These are phyloP conservation scores for Cicer chorassanicum DNA, from an alignment of 306 rosid species.

Conservation along the genomic window DNA sequence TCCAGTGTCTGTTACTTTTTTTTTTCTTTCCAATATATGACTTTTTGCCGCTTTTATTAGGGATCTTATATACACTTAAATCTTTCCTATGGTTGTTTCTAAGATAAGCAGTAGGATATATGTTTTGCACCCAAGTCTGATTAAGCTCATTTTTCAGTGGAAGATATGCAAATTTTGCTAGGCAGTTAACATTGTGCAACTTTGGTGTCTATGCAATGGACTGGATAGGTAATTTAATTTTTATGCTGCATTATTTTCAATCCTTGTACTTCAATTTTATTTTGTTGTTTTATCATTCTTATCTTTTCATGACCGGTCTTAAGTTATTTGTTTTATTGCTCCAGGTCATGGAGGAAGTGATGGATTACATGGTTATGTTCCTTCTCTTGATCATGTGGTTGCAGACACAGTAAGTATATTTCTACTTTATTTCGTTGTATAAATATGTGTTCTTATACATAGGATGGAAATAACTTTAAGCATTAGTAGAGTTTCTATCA, in stretches of 20 bases:
- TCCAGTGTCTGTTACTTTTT: not conserved
- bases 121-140: slow-evolving; percentile 19
- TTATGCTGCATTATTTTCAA: not conserved
- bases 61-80: not conserved
- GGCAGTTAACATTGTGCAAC: slow-evolving; percentile 74
- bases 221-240: slow-evolving; percentile 76
- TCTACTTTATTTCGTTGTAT: not conserved
- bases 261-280: not conserved
- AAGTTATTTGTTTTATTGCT: slow-evolving; percentile 34
- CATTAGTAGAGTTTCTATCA: not conserved
- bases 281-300: slow-evolving; percentile 10
- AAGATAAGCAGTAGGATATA: not conserved
- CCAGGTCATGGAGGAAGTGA: slow-evolving; percentile 99
- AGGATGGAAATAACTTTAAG: not conserved
- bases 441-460: slow-evolving; percentile 4
- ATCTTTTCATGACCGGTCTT: slow-evolving; percentile 3
- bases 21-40: not conserved
- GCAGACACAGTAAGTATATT: slow-evolving; percentile 85
- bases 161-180: slow-evolving; percentile 86
- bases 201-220: slow-evolving; percentile 98
- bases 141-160: slow-evolving; percentile 70
- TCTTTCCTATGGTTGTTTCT: slow-evolving; percentile 14
- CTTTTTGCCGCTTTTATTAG: not conserved
- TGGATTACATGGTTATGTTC: slow-evolving; percentile 98
- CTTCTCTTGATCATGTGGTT: slow-evolving; percentile 94